phyloP scores from a whole-genome alignment of 2,329 filamentous ascomycete species.

The Zasmidium citrigriseum region DNA sequence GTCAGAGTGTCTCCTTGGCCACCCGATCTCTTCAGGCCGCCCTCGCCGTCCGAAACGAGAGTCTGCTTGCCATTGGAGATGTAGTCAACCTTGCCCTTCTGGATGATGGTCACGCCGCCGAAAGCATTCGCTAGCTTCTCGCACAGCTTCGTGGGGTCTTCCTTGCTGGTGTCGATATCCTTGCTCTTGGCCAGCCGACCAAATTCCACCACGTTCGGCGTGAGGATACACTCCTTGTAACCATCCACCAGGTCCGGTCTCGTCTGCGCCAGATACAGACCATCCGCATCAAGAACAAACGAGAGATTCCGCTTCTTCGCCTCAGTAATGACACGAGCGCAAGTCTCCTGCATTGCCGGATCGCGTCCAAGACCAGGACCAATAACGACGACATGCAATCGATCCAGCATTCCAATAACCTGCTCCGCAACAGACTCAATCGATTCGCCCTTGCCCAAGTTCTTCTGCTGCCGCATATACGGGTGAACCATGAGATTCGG shows the following conservation, averaged over 20 bases:
- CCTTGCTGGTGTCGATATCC: conserved; percentile 59
- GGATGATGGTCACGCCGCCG: conserved; percentile 85
- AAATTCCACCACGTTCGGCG: conserved; percentile 95
- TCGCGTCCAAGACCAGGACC: conserved; percentile 92
- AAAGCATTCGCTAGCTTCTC: conserved; percentile 72
- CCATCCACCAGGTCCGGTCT: conserved; percentile 76
- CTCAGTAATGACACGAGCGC: conserved; percentile 73
- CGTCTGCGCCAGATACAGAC: conserved; percentile 73
- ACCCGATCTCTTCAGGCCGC: conserved; percentile 85
- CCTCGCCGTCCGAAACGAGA: conserved; percentile 73
- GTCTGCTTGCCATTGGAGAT: conserved; percentile 79
- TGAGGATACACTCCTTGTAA: conserved; percentile 82
- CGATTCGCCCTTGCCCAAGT: conserved; percentile 55
- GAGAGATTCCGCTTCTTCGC: conserved; percentile 72
- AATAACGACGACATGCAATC: conserved; percentile 89
- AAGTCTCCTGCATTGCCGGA: conserved; percentile 83
- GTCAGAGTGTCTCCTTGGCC: conserved; percentile 96
- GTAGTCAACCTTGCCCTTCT: conserved; percentile 82
- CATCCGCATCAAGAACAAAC: conserved; percentile 90
- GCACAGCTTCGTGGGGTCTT: conserved; percentile 60
- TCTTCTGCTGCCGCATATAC: conserved; percentile 78
- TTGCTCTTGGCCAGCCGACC: conserved; percentile 75
- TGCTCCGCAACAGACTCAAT: conserved; percentile 65
- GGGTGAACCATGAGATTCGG: conserved; percentile 99
- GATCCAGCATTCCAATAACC: conserved; percentile 78